Conservation (phyloP, 2,329 filamentous ascomycete species). For the Venturia aucupariae region DNA sequence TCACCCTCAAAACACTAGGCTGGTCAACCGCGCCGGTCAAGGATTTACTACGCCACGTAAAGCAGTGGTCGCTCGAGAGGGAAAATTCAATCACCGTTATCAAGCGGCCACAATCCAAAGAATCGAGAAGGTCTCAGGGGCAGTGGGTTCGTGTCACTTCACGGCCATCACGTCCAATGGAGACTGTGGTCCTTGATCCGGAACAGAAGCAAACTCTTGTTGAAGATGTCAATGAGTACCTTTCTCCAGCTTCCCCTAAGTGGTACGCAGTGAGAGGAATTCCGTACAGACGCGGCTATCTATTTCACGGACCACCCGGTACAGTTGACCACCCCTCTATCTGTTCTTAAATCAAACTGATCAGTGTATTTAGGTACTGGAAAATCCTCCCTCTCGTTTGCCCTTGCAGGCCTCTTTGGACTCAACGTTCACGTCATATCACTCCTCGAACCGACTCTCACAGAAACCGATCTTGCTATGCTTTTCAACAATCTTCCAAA, state of each 20-base stretch:
- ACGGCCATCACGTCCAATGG: conserved; percentile 61
- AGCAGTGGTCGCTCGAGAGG: conserved; percentile 34
- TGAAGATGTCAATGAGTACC: conserved; percentile 66
- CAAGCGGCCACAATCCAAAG: conserved; percentile 35
- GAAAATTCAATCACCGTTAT: conserved; percentile 37
- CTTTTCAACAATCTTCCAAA: conserved; percentile 57
- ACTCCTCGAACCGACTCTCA: conserved; percentile 59
- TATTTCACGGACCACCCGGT: conserved; percentile 61
- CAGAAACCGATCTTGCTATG: conserved; percentile 50
- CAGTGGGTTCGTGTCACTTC: conserved; percentile 35
- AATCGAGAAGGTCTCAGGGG: conserved; percentile 26
- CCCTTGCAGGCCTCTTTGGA: conserved; percentile 39
- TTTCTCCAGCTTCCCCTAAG: conserved; percentile 59
- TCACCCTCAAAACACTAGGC: conserved; percentile 39
- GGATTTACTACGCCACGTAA: conserved; percentile 35
- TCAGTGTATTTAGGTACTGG: conserved; percentile 50
- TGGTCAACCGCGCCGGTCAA: conserved; percentile 41
- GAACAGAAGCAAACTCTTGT: conserved; percentile 58
- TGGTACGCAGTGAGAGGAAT: conserved; percentile 83
- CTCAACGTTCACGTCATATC: conserved; percentile 38
- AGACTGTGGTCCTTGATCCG: conserved; percentile 64
- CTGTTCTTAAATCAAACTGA: conserved; percentile 57
- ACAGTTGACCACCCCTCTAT: not conserved
- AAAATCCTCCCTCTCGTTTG: conserved; percentile 46
- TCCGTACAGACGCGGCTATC: conserved; percentile 74